These are phyloP conservation scores for Ganoderma boninense DNA, from an alignment of 1,284 basidiomycete species.

Conservation along the genomic window DNA sequence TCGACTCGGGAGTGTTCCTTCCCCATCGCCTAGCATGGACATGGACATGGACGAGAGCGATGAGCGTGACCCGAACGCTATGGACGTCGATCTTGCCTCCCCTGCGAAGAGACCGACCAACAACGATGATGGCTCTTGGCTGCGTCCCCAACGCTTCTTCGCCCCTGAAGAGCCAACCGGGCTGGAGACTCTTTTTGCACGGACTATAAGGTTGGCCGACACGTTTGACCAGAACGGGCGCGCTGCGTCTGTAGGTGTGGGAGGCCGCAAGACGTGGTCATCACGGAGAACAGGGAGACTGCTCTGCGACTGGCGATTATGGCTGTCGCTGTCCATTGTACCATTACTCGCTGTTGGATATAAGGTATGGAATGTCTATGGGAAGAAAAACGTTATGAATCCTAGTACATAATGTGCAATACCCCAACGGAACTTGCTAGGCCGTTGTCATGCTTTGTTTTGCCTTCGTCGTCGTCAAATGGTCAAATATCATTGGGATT, in stretches of 20 bases:
- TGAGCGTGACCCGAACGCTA: conserved; percentile 58
- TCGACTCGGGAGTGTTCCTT: conserved; percentile 13
- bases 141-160: conserved; percentile 77
- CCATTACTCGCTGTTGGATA: conserved; percentile 26
- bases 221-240: conserved; percentile 28
- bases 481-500: neutral
- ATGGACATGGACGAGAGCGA: conserved; percentile 41
- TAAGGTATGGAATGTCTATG: conserved; percentile 29
- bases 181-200: conserved; percentile 75
- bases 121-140: conserved; percentile 54
- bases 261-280: neutral
- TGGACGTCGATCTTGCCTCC: conserved; percentile 64
- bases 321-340: conserved; percentile 23
- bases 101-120: conserved; percentile 52
- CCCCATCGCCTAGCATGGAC: conserved; percentile 36
- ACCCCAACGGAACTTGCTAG: neutral
- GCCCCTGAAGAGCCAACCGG: conserved; percentile 81
- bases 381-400: conserved; percentile 1
- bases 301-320: conserved; percentile 22
- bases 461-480: neutral
- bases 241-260: conserved; percentile 4
- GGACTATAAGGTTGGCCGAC: conserved; percentile 51
- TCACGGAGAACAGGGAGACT: conserved; percentile 1
- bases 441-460: conserved; percentile 9
- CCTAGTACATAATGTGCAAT: conserved; percentile 1